Base-by-base conservation (phyloP, 768 basidiomycete species). In the Collybia nuda region DNA sequence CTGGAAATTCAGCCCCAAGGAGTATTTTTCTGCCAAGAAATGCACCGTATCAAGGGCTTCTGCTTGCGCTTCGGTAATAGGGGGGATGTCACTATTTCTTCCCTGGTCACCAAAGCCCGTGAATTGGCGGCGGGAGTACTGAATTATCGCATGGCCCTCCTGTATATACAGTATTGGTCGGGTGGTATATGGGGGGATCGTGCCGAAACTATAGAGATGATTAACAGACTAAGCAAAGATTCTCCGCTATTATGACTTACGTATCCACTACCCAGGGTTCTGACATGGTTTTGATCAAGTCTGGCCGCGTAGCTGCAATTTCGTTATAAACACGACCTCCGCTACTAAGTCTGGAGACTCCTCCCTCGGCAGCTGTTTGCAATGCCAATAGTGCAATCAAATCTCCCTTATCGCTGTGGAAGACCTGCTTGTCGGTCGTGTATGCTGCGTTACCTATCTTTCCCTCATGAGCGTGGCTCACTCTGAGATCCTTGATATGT, bases 341-440 rank as follows among this genome's bases (percentile, higher is more conserved):
- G 58, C 75, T 76, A 54, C 72, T 73, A 42, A 78, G 69, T 42
- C 72, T 70, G 7, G 75, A 77, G 12, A 67, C 69, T 1, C 77
- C 77, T 8, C 77, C 77, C 43, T 73, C 68, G 24, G 67, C 72
- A 5, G 77, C 74, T 5, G 65, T 61, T 50, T 75, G 67, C 28
- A 77, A 62, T 1, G 74, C 71, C 50, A 77, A 65, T 22, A 77
- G 61, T 2, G 73, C 71, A 52, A 79, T 75, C 39, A 77, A 61
- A 55, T 76, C 74, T 0, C 77, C 76, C 29, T 71, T 65, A 50
- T 77, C 76, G 1, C 74, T 75, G 54, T 77, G 76, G 64, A 78
- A 78, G 17, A 77, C 75, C 55, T 77, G 76, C 51, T 72, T 75
- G 61, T 77, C 75, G 2, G 74, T 78, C 18, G 56, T 78, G 54